A percentile compares a stretch with the other conserved stretches of the same genome.
These are phyloP conservation scores for Claviceps quebecensis DNA, from an alignment of 2,329 filamentous ascomycete genomes.

Conservation along the genomic window DNA sequence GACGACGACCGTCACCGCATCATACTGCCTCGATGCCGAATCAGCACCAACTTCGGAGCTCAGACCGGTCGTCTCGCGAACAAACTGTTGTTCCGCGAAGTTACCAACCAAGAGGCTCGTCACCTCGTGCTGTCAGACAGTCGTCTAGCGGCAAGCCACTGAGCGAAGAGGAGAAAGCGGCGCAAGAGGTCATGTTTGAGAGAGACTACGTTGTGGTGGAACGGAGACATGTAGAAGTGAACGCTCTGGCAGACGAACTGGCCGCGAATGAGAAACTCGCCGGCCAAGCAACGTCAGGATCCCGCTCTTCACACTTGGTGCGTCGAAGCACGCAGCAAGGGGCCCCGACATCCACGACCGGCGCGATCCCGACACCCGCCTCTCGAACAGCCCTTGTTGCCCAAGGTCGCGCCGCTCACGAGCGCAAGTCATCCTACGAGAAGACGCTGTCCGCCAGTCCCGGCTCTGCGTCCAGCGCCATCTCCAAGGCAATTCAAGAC, in stretches of 20 bases:
- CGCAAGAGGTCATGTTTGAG: constrained; percentile 79
- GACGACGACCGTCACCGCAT: constrained; percentile 30
- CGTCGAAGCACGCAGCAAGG: constrained; percentile 71
- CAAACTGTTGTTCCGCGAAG: constrained; percentile 21
- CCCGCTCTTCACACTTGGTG: constrained; percentile 48
- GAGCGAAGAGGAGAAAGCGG: constrained; percentile 56
- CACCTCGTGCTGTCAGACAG: constrained; percentile 10
- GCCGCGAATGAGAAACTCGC: constrained; percentile 62
- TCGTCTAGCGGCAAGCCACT: constrained; percentile 15
- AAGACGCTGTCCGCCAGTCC: constrained; percentile 55
- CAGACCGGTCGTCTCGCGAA: constrained; percentile 13
- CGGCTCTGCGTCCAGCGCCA: constrained; percentile 69
- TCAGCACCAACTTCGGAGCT: constrained; percentile 25
- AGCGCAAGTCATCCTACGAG: constrained; percentile 70
- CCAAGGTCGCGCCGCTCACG: constrained; percentile 54
- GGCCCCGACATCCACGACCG: constrained; percentile 51
- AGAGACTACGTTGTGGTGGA: constrained; percentile 94
- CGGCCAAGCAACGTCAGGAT: constrained; percentile 32
- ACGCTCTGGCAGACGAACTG: constrained; percentile 90
- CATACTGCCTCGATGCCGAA: constrained; percentile 36
- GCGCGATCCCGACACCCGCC: constrained; percentile 50
- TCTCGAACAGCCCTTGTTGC: constrained; percentile 65
- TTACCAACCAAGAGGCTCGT: constrained; percentile 11
- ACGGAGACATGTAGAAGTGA: constrained; percentile 89
- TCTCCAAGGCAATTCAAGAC: constrained; percentile 89